Base-by-base conservation (phyloP, 345 rosid genomes). In the Moricandia arvensis region DNA sequence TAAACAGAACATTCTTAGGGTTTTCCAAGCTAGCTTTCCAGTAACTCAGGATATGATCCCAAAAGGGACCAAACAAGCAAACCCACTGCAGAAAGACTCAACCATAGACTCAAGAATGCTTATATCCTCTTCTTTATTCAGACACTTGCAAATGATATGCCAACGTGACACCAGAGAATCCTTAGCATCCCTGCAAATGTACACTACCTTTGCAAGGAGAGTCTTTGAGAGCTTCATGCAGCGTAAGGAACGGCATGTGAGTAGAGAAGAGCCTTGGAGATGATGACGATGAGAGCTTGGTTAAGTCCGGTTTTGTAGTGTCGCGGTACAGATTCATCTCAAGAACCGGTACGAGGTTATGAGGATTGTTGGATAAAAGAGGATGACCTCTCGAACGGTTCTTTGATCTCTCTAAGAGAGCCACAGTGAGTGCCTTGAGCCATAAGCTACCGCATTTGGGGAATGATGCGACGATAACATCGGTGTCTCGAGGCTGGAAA, bases 361-460 rank as follows among this genome's bases (percentile, higher is more conserved):
- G 87, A 2, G 87, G 89, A 31, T 83, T 86, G 6, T 63, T 21
- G 0, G 73, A 43, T 24, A 80, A 78, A 58, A 88, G 68, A 53
- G 88, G 88, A 73, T 49, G 55, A 16, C 16, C 55, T 27, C 55
- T 70, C 17, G 70, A 64, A 38, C 34, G 73, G 43, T 73, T 43
- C 38, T 5, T 70, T 0, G 24, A 61, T 21, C 87, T 65, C 12
- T 84, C 70, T 2, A 83, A 7, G 31, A 86, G 18, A 2, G 88
- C 82, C 31, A 88, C 73, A 0, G 69, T 58, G 9, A 88, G 7
- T 2, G 89, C 86, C 62, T 88, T 86, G 4, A 88, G 41, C 91
- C 91, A 88, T 2, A 83, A 82, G 17, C 85, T 80, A 59, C 89
- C 88, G 8, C 84, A 79, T 60, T 82, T 82, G 1, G 89, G 91